phyloP scores from a whole-genome alignment of 2,329 filamentous ascomycete genomes.

The Fusarium pseudocircinatum region DNA sequence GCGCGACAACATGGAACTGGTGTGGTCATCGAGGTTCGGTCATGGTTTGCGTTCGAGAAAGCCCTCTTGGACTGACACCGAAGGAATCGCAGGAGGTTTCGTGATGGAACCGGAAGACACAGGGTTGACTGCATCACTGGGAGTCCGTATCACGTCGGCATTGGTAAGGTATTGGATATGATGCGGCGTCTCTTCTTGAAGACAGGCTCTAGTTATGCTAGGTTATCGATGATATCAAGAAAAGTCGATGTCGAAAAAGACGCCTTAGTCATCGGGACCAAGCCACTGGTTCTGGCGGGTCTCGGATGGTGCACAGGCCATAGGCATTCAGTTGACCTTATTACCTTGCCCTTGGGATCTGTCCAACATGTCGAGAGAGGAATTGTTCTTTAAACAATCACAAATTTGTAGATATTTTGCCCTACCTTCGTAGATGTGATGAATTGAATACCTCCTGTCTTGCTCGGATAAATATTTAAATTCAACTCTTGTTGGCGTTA shows the following conservation, averaged over 20 bases:
- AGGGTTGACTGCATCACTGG: constrained; percentile 57
- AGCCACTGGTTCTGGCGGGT: constrained; percentile 17
- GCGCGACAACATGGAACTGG: constrained; percentile 31
- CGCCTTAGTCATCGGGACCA: constrained; percentile 30
- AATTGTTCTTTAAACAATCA: not conserved
- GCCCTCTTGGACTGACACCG: constrained; percentile 73
- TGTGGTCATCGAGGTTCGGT: constrained; percentile 34
- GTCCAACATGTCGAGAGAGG: not conserved
- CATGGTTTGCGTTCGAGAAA: constrained; percentile 59
- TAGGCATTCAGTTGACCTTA: not conserved
- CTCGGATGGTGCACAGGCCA: constrained; percentile 19
- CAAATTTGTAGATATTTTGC: not conserved
- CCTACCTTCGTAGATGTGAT: not conserved
- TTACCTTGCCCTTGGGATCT: not conserved
- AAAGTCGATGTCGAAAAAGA: constrained; percentile 31
- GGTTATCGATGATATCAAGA: constrained; percentile 27
- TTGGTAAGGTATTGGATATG: constrained; percentile 17
- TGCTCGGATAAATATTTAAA: not conserved
- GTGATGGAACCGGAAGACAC: constrained; percentile 60
- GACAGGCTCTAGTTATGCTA: constrained; percentile 1
- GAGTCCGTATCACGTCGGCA: constrained; percentile 23
- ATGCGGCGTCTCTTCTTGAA: constrained; percentile 1
- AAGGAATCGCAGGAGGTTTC: constrained; percentile 75
- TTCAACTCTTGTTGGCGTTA: not conserved
- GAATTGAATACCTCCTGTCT: not conserved